Base-by-base conservation (phyloP, 2,329 filamentous ascomycete species). In the Fusarium domesticum region DNA sequence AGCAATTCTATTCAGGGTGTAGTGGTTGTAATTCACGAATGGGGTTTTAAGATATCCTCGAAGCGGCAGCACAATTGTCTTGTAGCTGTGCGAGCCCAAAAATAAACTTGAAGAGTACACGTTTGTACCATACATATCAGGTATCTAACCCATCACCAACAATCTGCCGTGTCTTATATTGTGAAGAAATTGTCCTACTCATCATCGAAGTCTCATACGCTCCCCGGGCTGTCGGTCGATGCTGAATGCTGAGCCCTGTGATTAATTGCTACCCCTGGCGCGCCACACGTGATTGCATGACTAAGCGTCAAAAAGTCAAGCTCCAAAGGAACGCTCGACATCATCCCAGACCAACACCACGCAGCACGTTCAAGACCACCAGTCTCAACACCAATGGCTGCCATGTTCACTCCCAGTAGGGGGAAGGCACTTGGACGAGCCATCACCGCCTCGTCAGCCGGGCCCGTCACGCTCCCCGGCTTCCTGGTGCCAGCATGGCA, bases 401-500 rank as follows among this genome's bases (percentile, higher is more conserved):
- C 63, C 56, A 89, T 89, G 83, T 75, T 89, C 62, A 78, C 77
- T 56, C 77, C 80, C 54, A 76, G 80, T 59, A 75, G 82, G 64
- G 76, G 77, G 60, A 78, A 76, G 68, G 76, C 75, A 55, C 69
- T 85, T 54, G 75, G 77, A 60, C 76, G 77, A 69, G 75, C 79
- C 51, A 53, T 60, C 44, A 18, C 43, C 36, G 63, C 81, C 37
- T 66, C 72, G 46, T 70, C 76, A 34, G 62, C 67, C 17, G 66
- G 71, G 18, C 67, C 74, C 42, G 68, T 74, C 46, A 76, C 75
- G n/a, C 71, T 90, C 36, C 86, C 87, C 20, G 69, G 78, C 18
- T 90, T 91, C 65, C 82, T 92, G 37, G 72, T 88, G 12, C 87
- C 87, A 11, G 83, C 84, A 37, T 84, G 89, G 69, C 81, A 80